Percentiles rank a stretch among this genome's conserved stretches.
Conservation (phyloP, 2,329 filamentous ascomycete species). For the Dothideomycetidae sp. region DNA sequence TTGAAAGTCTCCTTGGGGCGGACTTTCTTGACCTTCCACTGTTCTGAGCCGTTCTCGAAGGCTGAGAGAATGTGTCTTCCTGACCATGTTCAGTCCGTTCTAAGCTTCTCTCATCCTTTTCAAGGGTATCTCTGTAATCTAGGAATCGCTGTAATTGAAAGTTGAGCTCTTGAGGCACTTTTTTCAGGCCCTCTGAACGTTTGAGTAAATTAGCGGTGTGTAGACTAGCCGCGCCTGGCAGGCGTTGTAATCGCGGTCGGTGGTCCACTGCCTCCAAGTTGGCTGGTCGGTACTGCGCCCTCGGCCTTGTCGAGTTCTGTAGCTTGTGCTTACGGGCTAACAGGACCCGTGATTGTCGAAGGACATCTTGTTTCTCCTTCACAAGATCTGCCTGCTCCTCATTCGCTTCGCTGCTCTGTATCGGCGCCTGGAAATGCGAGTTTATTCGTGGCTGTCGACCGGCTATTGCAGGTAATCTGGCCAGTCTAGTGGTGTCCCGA, state of each 20-base stretch:
- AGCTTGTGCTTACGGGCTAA: neutral
- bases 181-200: neutral
- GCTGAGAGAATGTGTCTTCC: too few relatives aligned
- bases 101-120: neutral
- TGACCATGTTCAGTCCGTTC: conserved; percentile 1
- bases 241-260: neutral
- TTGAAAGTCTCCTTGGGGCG: conserved; percentile 28
- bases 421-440: too few relatives aligned
- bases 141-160: conserved; percentile 9
- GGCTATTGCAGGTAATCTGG: too few relatives aligned
- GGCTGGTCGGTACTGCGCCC: conserved; percentile 1
- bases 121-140: neutral
- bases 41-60: too few relatives aligned
- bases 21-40: conserved; percentile 6
- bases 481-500: too few relatives aligned
- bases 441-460: neutral
- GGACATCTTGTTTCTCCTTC: too few relatives aligned
- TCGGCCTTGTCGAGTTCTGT: neutral
- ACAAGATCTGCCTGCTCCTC: too few relatives aligned
- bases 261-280: neutral
- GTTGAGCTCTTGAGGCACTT: neutral
- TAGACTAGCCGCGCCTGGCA: neutral
- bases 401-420: too few relatives aligned
- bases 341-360: neutral
- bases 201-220: neutral